A percentile compares a stretch with the other conserved stretches of the same genome.
phyloP scores from a whole-genome alignment of 208 protist genomes.

The Trichomonas vaginalis region DNA sequence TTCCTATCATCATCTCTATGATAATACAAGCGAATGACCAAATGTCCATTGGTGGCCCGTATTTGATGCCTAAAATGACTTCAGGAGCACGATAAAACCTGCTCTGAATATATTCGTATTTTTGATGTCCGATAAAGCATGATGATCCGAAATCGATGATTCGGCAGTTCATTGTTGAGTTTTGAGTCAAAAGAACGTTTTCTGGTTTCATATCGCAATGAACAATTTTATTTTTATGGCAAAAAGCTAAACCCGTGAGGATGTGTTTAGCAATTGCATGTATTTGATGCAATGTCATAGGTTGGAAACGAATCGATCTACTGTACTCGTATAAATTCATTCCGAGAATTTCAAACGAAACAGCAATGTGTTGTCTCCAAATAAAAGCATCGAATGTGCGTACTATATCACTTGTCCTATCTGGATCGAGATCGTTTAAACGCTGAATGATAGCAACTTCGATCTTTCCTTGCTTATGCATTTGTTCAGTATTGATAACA shows the following conservation, averaged over 20 bases:
- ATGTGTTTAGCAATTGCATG: neutral
- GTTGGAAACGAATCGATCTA: neutral
- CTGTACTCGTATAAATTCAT: neutral
- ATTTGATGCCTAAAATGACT: constrained; percentile 43
- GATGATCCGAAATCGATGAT: constrained; percentile 92
- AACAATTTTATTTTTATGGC: neutral
- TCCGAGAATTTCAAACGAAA: neutral
- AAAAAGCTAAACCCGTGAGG: neutral
- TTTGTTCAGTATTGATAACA: constrained; percentile 37
- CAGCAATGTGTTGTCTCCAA: neutral
- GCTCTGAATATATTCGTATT: constrained; percentile 68
- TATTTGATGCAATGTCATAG: neutral
- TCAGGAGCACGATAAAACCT: constrained; percentile 51
- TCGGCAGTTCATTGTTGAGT: constrained; percentile 34
- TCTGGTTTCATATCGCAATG: constrained; percentile 14
- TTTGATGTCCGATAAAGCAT: constrained; percentile 60
- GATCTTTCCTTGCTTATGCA: neutral
- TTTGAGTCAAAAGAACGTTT: neutral
- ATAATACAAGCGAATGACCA: constrained; percentile 48
- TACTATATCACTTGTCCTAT: neutral
- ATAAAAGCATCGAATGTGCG: neutral
- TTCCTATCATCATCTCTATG: constrained; percentile 34
- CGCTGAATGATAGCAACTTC: neutral
- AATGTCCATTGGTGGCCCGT: constrained; percentile 46
- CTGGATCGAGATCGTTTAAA: neutral